These are phyloP conservation scores for Aspergillus fischeri DNA, from an alignment of 2,329 filamentous ascomycete species.

Conservation along the genomic window DNA sequence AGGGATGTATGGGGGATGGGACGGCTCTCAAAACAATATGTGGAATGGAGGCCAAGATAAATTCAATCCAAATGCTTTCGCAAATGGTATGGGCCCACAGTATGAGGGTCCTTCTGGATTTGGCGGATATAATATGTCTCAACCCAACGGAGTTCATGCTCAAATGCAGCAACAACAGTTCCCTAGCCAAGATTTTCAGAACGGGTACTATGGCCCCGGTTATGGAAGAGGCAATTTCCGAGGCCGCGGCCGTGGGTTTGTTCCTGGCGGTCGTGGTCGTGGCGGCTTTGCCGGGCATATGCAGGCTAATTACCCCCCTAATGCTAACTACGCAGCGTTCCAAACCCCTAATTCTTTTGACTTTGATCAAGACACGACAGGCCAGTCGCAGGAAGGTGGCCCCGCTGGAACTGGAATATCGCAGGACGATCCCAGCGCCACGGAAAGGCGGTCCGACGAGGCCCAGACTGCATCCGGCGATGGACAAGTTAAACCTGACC, in stretches of 20 bases:
- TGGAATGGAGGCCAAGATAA: conserved; percentile 85
- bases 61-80: conserved; percentile 77
- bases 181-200: conserved; percentile 62
- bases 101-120: conserved; percentile 75
- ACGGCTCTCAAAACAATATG: conserved; percentile 66
- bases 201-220: conserved; percentile 74
- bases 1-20: conserved; percentile 74
- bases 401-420: conserved; percentile 7
- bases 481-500: conserved; percentile 27
- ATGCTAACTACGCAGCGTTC: conserved; percentile 32
- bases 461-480: conserved; percentile 32
- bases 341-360: conserved; percentile 29
- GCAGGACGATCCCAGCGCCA: conserved; percentile 9
- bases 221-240: conserved; percentile 58
- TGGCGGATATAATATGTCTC: conserved; percentile 65
- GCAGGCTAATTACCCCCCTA: conserved; percentile 31
- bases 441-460: conserved; percentile 26
- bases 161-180: conserved; percentile 52
- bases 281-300: conserved; percentile 36
- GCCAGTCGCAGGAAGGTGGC: conserved; percentile 15
- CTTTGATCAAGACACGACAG: conserved; percentile 20
- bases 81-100: conserved; percentile 74
- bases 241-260: conserved; percentile 60
- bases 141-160: conserved; percentile 78
- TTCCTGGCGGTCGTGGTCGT: conserved; percentile 41